Conservation (phyloP, 1,139 yeast genomes). For the Debaryomyces coudertii region DNA sequence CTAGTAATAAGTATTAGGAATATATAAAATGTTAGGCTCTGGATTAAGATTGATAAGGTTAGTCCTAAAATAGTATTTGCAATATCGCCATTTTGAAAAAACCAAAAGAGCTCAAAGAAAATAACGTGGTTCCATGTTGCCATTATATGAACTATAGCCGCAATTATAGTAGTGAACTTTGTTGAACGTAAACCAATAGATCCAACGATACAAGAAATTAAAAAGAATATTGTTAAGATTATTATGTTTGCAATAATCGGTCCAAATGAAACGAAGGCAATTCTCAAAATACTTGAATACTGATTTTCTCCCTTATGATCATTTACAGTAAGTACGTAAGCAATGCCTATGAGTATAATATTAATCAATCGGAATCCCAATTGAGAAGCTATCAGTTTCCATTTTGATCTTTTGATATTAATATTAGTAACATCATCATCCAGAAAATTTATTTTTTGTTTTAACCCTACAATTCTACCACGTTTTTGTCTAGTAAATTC, state of each 20-base stretch:
- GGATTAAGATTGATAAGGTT: slow-evolving; percentile 43
- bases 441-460: slow-evolving; percentile 27
- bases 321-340: slow-evolving; percentile 50
- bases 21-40: slow-evolving; percentile 46
- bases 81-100: slow-evolving; percentile 56
- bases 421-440: slow-evolving; percentile 31
- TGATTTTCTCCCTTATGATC: slow-evolving; percentile 33
- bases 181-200: slow-evolving; percentile 44
- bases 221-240: slow-evolving; percentile 40
- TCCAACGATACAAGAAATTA: slow-evolving; percentile 48
- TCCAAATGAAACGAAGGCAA: slow-evolving; percentile 44
- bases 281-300: slow-evolving; percentile 39
- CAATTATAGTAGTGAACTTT: slow-evolving; percentile 47
- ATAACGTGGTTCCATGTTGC: slow-evolving; percentile 46
- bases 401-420: slow-evolving; percentile 43
- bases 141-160: slow-evolving; percentile 46
- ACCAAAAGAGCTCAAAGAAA: slow-evolving; percentile 55
- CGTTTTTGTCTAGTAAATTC: slow-evolving; percentile 61
- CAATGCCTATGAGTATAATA: slow-evolving; percentile 34
- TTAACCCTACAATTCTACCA: slow-evolving; percentile 49
- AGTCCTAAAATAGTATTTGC: slow-evolving; percentile 53
- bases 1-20: slow-evolving; percentile 46
- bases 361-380: slow-evolving; percentile 32
- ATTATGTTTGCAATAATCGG: slow-evolving; percentile 52
- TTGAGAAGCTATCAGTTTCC: slow-evolving; percentile 36